phyloP scores from a whole-genome alignment of 1,284 basidiomycete species.

The Bjerkandera adusta region DNA sequence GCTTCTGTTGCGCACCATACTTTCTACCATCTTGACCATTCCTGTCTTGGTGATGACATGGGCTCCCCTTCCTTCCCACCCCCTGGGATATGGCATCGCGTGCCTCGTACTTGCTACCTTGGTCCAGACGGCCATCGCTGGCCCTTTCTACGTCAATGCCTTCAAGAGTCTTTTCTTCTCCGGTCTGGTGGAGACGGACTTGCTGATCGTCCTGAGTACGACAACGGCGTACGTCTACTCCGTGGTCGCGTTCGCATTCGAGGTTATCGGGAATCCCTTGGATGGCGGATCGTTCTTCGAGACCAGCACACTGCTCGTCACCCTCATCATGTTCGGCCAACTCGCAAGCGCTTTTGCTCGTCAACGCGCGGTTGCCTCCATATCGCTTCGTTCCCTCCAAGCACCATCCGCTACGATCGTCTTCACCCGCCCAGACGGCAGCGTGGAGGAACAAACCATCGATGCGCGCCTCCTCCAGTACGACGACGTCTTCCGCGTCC shows the following conservation, averaged over 20 bases:
- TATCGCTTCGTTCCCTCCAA: conserved; percentile 36
- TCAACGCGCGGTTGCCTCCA: conserved; percentile 35
- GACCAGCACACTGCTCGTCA: conserved; percentile 43
- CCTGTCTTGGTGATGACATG: conserved; percentile 46
- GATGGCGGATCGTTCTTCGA: conserved; percentile 43
- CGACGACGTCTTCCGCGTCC: conserved; percentile 37
- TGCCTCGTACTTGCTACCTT: conserved; percentile 40
- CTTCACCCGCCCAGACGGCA: conserved; percentile 18
- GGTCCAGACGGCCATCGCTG: conserved; percentile 38
- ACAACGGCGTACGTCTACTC: conserved; percentile 44
- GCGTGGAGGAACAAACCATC: conserved; percentile 20
- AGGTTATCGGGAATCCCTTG: conserved; percentile 33
- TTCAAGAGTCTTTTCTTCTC: conserved; percentile 38
- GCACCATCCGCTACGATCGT: conserved; percentile 32
- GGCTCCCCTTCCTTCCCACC: conserved; percentile 36
- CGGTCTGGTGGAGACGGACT: conserved; percentile 40
- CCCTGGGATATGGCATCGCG: conserved; percentile 34
- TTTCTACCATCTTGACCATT: conserved; percentile 35
- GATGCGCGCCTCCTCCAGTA: conserved; percentile 38
- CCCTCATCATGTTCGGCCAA: conserved; percentile 43
- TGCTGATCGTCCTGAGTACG: conserved; percentile 41
- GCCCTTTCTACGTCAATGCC: conserved; percentile 37
- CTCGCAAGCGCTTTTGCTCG: conserved; percentile 40
- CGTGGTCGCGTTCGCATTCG: conserved; percentile 38
- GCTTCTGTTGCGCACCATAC: conserved; percentile 31